Evolutionary conservation across 495 filamentous ascomycete species (phyloP), one percentile per base, ranked within the genome.

Genomic region (Tuber brumale): DNA sequence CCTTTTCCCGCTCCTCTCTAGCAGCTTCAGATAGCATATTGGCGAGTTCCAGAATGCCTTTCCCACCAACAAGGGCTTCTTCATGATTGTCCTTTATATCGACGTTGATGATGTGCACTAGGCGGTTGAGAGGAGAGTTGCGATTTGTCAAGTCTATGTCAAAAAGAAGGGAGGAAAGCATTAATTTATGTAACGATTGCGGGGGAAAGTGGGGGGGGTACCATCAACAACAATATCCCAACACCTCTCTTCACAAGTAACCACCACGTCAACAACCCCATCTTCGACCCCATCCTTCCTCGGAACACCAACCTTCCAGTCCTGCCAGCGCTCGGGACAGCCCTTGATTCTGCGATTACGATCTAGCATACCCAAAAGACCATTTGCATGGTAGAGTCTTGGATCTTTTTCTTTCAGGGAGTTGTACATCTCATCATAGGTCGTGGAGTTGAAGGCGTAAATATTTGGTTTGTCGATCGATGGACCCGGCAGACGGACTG

Each of bases 1-100:
- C 84, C 57, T 85, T 84, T n/a, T 89, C 88, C 70, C 93, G 87
- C 84, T 97, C 95, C 79, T 93, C 89, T 44, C 84, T 85, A 5
- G 96, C 96, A 0, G 91, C 92, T n/a, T 88, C 88, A 80, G 97
- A 97, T 75, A 99, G 84, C 45, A 90, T 90, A 78, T 94, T 90
- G 0, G 95, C 96, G 51, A 99, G 87, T 80, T 98, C 96, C 41
- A 97, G 87, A 72, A 99, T 99, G 9, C 92, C 96, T 76, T 89
- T 91, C 18, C 96, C 96, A 14, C 95, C 96, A 6, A 97, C 88
- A 19, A 94, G 86, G 0, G 96, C 96, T 81, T 99, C 96, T 81
- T 98, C 94, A 83, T 98, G 95, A 81, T 98, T 99, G 85, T 99
- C 96, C 84, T 91, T 95, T 83, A 99, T 98, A 84, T 97, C 95